phyloP scores from a whole-genome alignment of 164 flowering plant species.

The Nelumbo lutea region DNA sequence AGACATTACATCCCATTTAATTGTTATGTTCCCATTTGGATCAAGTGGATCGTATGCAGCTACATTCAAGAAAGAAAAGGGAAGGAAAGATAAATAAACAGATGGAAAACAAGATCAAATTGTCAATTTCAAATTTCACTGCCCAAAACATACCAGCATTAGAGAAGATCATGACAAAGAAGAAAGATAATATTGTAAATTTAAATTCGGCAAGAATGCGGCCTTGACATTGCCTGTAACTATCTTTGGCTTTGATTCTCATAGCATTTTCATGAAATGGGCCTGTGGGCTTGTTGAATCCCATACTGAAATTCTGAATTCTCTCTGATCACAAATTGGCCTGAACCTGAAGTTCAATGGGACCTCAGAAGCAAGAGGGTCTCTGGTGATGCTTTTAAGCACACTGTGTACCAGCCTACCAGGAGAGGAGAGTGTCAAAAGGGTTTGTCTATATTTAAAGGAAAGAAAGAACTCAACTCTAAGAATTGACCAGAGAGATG shows the following conservation, averaged over 20 bases:
- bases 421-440: neutral
- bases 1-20: constrained; percentile 58
- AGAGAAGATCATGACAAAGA: constrained; percentile 26
- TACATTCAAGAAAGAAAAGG: constrained; percentile 10
- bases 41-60: constrained; percentile 57
- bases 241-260: neutral
- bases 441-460: constrained; percentile 13
- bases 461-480: constrained; percentile 10
- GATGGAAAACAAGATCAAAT: no score
- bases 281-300: constrained; percentile 1
- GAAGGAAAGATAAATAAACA: neutral
- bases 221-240: neutral
- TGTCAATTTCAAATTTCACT: neutral
- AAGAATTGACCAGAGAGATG: constrained; percentile 16
- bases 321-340: no score
- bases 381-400: neutral
- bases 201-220: constrained; percentile 20
- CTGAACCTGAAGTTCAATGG: neutral
- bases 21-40: constrained; percentile 51
- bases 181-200: constrained; percentile 18
- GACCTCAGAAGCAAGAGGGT: neutral
- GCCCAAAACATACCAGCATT: constrained; percentile 30
- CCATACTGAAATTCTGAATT: constrained; percentile 1
- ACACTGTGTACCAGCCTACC: neutral
- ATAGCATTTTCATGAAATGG: constrained; percentile 6